Base-by-base conservation (phyloP, 805 yeast species). In the Ogataea allantospora region DNA sequence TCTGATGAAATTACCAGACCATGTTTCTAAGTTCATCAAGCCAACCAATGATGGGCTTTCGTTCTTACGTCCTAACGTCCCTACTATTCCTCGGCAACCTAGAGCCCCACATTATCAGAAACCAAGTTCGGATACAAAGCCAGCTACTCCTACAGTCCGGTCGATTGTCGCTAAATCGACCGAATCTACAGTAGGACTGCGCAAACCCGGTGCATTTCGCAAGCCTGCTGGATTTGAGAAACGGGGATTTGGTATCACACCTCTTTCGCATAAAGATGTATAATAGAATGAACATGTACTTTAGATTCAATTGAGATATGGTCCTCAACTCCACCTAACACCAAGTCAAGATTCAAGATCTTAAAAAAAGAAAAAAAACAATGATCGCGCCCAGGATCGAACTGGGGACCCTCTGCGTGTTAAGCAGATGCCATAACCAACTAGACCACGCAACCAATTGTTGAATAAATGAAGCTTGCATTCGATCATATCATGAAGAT, bases 351-450 rank as follows among this genome's bases (percentile, higher is more conserved):
- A 8, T 19, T 19, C 8, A 8, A 11, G 9, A 8, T 5, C 14
- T 5, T 12, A 25, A 20, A 21, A 15, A 15, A 9, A 4, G 14
- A 14, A 8, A 26, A 51, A 54, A 64, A 68, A 70, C 60, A 53
- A 28, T 88, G 96, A 88, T 83, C 87, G 81, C 84, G 88, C 97
- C 97, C 97, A 88, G 97, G 97, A 88, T 91, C 96, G 97, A 91
- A 91, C 97, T 88, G 96, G 97, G 96, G 97, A 91, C 97, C 88
- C 86, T 86, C 93, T 88, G 96, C 96, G 96, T 89, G 97, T 89
- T 88, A 89, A 87, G 96, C 96, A 88, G 93, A 86, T 85, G 96
- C 95, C 96, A 89, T 89, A 80, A 88, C 96, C 96, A 70, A 88
- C 96, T 88, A 88, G 96, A 88, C 96, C 96, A 88, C 88, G 82